Percentiles rank a stretch among this genome's conserved stretches.
phyloP scores from a whole-genome alignment of 2,329 filamentous ascomycete genomes.

The Leptographium radiaticola region DNA sequence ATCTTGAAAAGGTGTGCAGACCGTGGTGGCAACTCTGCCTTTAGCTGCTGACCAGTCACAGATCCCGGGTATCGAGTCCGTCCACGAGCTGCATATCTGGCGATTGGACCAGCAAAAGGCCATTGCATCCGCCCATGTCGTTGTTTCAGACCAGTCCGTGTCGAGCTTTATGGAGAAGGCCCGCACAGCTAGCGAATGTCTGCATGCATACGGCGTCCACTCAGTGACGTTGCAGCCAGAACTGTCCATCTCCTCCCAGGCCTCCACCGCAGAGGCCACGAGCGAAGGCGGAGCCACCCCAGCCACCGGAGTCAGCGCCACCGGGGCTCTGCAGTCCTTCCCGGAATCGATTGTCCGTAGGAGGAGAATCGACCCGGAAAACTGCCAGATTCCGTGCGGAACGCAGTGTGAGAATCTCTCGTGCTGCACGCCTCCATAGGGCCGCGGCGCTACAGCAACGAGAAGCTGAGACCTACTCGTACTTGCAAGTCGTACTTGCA shows the following conservation, averaged over 20 bases:
- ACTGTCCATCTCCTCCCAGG: conserved; percentile 9
- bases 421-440: conserved; percentile 27
- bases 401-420: conserved; percentile 35
- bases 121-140: conserved; percentile 56
- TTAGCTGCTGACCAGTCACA: conserved; percentile 15
- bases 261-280: background rate
- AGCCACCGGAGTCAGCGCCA: background rate
- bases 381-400: conserved; percentile 40
- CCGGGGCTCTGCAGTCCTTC: background rate
- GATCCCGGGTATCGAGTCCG: conserved; percentile 52
- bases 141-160: conserved; percentile 44
- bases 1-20: conserved; percentile 47
- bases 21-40: background rate
- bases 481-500: no score
- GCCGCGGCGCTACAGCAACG: no score
- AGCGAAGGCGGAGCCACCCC: background rate
- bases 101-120: conserved; percentile 56
- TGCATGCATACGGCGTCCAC: conserved; percentile 63
- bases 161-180: conserved; percentile 46
- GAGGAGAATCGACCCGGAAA: conserved; percentile 16
- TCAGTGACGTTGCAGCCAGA: conserved; percentile 61
- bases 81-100: conserved; percentile 67
- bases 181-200: conserved; percentile 50
- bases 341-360: conserved; percentile 12
- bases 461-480: no score